phyloP scores from a whole-genome alignment of 331 rosid genomes.

The Ulmus americana region DNA sequence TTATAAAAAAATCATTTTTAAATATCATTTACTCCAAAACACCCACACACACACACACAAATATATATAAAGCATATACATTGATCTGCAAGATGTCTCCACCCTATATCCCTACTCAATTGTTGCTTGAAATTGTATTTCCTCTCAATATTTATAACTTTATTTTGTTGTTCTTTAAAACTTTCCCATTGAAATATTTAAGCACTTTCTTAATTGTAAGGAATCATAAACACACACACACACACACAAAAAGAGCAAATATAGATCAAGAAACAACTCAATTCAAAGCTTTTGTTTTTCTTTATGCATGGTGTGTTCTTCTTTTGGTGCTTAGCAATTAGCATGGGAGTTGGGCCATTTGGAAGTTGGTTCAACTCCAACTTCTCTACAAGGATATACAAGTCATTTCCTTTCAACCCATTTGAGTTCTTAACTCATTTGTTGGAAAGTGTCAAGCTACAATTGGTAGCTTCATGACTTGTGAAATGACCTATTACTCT shows the following conservation, averaged over 20 bases:
- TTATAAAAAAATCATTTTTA: too few relatives aligned
- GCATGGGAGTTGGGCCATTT: background rate
- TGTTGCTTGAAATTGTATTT: background rate
- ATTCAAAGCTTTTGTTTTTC: too few relatives aligned
- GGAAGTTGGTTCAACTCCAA: too few relatives aligned
- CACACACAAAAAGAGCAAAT: too few relatives aligned
- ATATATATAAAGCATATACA: background rate
- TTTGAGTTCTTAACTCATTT: background rate
- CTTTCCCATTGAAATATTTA: too few relatives aligned
- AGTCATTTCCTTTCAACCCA: background rate
- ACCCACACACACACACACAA: background rate
- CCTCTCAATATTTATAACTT: background rate
- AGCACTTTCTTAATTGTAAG: too few relatives aligned
- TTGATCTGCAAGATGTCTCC: background rate
- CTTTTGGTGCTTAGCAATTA: background rate
- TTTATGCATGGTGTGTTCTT: background rate
- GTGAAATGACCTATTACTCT: background rate
- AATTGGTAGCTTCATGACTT: slow-evolving; percentile 13
- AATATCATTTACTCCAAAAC: too few relatives aligned
- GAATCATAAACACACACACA: too few relatives aligned
- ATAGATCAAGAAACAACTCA: too few relatives aligned
- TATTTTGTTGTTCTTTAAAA: too few relatives aligned
- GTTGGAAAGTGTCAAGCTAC: slow-evolving; percentile 13
- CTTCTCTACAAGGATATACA: background rate
- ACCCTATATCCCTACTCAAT: background rate